A percentile compares a stretch with the other conserved stretches of the same genome.
phyloP scores from a whole-genome alignment of 768 basidiomycete genomes.

The Coprinopsis strossmayeri region DNA sequence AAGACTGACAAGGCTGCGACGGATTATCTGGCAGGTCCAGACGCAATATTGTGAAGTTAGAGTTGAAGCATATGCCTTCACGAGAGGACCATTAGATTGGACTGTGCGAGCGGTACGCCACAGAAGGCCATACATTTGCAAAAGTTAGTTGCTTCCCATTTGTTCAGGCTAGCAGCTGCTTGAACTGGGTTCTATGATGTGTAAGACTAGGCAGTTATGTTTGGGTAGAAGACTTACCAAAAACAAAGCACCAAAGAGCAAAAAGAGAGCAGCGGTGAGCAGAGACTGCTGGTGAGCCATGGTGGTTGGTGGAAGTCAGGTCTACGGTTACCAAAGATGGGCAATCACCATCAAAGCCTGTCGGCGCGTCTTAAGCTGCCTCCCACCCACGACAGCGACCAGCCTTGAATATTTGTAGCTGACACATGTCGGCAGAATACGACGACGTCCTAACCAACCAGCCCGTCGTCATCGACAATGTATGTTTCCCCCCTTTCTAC shows the following conservation, averaged over 20 bases:
- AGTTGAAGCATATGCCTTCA: slow-evolving; percentile 91
- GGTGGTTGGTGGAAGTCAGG: neutral
- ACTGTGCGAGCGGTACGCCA: no score
- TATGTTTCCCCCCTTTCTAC: slow-evolving; percentile 31
- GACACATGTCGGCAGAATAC: slow-evolving; percentile 73
- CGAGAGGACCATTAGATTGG: slow-evolving; percentile 13
- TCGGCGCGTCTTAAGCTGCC: neutral
- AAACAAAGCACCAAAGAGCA: slow-evolving; percentile 18
- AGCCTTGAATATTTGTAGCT: neutral
- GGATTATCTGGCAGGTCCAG: slow-evolving; percentile 78
- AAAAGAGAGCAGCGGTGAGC: slow-evolving; percentile 3
- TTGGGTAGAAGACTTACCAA: neutral
- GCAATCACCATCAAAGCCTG: neutral
- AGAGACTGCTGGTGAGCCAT: slow-evolving; percentile 1
- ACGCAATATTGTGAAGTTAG: slow-evolving; percentile 81
- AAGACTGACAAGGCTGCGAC: slow-evolving; percentile 85
- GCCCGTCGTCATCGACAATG: slow-evolving; percentile 98
- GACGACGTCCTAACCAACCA: slow-evolving; percentile 97
- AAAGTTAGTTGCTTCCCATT: slow-evolving; percentile 88
- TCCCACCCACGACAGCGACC: slow-evolving; percentile 9
- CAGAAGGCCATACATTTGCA: slow-evolving; percentile 64
- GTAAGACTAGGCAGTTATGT: neutral
- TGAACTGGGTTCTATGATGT: slow-evolving; percentile 22
- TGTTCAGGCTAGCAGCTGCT: slow-evolving; percentile 39
- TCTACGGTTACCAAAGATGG: slow-evolving; percentile 6